Evolutionary conservation across 2,329 filamentous ascomycete genomes (phyloP).

Genomic region (Plectosphaerella sp.): DNA sequence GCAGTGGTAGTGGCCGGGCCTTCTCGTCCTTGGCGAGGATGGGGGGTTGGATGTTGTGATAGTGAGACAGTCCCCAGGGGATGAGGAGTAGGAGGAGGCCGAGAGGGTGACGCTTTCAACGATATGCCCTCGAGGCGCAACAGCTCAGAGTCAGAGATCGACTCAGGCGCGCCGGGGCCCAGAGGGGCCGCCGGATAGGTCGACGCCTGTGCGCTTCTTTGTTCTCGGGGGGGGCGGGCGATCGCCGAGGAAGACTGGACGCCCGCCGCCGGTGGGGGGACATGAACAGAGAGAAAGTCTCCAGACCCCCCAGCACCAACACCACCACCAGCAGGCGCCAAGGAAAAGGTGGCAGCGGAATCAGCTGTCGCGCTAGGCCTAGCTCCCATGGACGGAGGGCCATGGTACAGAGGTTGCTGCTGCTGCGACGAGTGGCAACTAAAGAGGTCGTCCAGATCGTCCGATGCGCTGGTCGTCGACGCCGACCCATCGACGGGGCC

Average conservation of each 20-base stretch:
- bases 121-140: constrained; percentile 42
- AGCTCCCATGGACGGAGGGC: constrained; percentile 7
- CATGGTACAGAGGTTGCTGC: neutral
- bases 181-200: constrained; percentile 12
- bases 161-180: constrained; percentile 15
- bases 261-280: neutral
- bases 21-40: constrained; percentile 24
- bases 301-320: neutral
- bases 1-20: constrained; percentile 12
- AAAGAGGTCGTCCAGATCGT: constrained; percentile 11
- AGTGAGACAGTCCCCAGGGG: constrained; percentile 16
- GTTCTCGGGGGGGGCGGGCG: constrained; percentile 8
- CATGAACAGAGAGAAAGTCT: neutral
- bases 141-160: constrained; percentile 45
- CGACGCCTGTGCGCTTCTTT: constrained; percentile 9
- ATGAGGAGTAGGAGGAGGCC: constrained; percentile 5
- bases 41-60: constrained; percentile 11
- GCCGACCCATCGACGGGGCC: constrained; percentile 8
- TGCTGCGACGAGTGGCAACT: constrained; percentile 9
- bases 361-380: constrained; percentile 11
- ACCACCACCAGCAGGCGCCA: neutral
- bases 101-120: constrained; percentile 23
- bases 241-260: constrained; percentile 10
- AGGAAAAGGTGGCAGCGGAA: constrained; percentile 11
- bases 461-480: constrained; percentile 12